A percentile compares a stretch with the other conserved stretches of the same genome.
Evolutionary conservation across 306 rosid genomes (phyloP).

Genomic region (Rosa rugosa): DNA sequence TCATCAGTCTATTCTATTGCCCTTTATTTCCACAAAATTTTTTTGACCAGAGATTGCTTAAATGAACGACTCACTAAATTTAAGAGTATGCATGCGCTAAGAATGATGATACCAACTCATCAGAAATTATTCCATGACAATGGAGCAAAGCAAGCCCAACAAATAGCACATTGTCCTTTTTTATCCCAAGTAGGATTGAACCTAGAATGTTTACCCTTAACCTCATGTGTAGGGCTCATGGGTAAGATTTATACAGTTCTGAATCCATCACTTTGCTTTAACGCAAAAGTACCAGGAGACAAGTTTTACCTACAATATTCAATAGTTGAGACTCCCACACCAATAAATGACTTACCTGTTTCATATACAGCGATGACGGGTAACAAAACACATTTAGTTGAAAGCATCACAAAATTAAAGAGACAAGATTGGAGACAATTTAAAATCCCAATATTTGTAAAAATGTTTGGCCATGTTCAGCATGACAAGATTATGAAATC

Average conservation of each 20-base stretch:
- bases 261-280: background rate
- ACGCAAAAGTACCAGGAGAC: background rate
- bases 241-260: background rate
- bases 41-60: background rate
- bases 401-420: background rate
- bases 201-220: background rate
- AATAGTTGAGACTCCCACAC: background rate
- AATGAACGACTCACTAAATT: background rate
- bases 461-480: background rate
- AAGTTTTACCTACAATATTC: background rate
- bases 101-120: background rate
- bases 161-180: background rate
- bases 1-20: background rate
- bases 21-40: background rate
- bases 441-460: background rate
- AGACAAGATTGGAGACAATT: background rate
- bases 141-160: background rate
- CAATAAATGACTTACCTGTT: background rate
- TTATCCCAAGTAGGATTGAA: background rate
- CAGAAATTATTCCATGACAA: background rate
- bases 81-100: background rate
- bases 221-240: background rate
- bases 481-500: background rate
- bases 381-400: background rate
- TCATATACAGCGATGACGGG: background rate